Percentiles rank a stretch among this genome's conserved stretches.
Evolutionary conservation across 2,329 filamentous ascomycete genomes (phyloP).

Genomic region (Fusarium neocosmosporiellum): DNA sequence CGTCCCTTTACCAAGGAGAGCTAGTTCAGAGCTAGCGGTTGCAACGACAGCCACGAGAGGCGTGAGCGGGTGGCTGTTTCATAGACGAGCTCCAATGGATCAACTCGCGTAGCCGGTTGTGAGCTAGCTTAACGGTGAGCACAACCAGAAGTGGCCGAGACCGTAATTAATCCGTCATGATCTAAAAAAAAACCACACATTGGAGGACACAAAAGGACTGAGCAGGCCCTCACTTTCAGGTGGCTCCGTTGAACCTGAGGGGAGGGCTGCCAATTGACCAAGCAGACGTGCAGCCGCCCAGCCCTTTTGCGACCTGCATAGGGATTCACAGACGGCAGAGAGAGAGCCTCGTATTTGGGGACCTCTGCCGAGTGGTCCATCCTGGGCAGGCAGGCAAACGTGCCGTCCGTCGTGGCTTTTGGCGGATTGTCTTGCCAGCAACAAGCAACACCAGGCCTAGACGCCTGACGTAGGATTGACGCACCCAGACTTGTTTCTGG

Average conservation of each 20-base stretch:
- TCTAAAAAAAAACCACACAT: slow-evolving; percentile 34
- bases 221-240: slow-evolving; percentile 14
- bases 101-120: slow-evolving; percentile 4
- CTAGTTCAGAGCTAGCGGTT: slow-evolving; percentile 1
- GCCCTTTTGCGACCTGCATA: not conserved
- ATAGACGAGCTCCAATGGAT: slow-evolving; percentile 14
- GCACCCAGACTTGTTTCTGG: slow-evolving; percentile 33
- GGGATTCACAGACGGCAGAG: slow-evolving; percentile 7
- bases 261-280: slow-evolving; percentile 7
- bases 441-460: not conserved
- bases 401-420: slow-evolving; percentile 3
- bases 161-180: slow-evolving; percentile 39
- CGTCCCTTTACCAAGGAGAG: not conserved
- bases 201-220: not conserved
- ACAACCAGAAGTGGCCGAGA: slow-evolving; percentile 18
- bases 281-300: slow-evolving; percentile 3
- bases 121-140: slow-evolving; percentile 34
- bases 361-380: slow-evolving; percentile 3
- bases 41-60: slow-evolving; percentile 3
- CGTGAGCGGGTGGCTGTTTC: slow-evolving; percentile 36
- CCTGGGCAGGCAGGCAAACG: not conserved
- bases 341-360: slow-evolving; percentile 32
- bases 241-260: slow-evolving; percentile 14
- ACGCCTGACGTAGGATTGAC: slow-evolving; percentile 33
- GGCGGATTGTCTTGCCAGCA: not conserved